A percentile compares a stretch with the other conserved stretches of the same genome.
These are phyloP conservation scores for Prunus yedoensis DNA, from an alignment of 331 rosid species.

Conservation along the genomic window DNA sequence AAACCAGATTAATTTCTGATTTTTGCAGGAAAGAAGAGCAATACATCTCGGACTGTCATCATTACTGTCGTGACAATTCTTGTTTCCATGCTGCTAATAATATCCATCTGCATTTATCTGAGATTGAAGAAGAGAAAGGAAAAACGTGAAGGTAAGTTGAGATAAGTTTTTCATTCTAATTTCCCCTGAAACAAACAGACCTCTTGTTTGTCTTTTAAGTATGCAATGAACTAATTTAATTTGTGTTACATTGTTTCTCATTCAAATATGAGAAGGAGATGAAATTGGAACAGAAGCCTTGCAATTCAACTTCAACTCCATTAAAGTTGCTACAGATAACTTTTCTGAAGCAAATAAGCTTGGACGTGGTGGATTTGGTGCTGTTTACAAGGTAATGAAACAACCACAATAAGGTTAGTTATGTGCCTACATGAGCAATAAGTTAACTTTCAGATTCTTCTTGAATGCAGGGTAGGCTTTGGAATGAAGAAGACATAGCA, in stretches of 20 bases:
- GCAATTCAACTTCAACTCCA: slow-evolving; percentile 35
- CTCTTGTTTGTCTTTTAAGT: not conserved
- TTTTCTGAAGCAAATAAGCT: slow-evolving; percentile 45
- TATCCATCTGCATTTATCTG: slow-evolving; percentile 13
- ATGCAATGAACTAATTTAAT: not conserved
- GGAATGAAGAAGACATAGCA: slow-evolving; percentile 37
- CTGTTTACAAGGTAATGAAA: slow-evolving; percentile 31
- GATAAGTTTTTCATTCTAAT: not conserved
- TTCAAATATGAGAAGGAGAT: slow-evolving; percentile 2
- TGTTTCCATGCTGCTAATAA: not conserved
- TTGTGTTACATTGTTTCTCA: not conserved
- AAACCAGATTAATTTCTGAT: not conserved
- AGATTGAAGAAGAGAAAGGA: slow-evolving; percentile 23
- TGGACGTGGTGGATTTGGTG: slow-evolving; percentile 58
- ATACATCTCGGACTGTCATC: not conserved
- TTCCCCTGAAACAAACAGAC: not conserved
- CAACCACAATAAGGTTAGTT: not conserved
- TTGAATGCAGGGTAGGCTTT: slow-evolving; percentile 40
- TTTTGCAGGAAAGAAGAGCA: slow-evolving; percentile 5
- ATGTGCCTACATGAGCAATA: not conserved
- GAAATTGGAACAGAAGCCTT: slow-evolving; percentile 26
- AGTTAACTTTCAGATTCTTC: not conserved
- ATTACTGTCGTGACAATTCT: not conserved
- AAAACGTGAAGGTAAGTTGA: slow-evolving; percentile 23
- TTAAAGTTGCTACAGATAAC: slow-evolving; percentile 38